phyloP scores from a whole-genome alignment of 768 basidiomycete genomes.

The Sutorius australiensis region DNA sequence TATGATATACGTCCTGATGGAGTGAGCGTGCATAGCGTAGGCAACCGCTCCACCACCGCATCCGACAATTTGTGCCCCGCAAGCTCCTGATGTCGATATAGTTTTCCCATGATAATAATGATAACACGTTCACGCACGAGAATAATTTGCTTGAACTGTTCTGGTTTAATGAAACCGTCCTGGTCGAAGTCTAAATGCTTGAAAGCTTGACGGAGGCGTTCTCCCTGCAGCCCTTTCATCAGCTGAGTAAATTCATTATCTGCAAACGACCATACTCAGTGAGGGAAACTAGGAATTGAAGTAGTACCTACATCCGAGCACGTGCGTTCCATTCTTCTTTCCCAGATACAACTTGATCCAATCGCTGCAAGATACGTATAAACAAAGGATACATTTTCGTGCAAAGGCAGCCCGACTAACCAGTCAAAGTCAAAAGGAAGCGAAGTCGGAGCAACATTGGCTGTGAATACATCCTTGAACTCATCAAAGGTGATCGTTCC shows the following conservation, averaged over 20 bases:
- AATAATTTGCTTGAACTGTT: slow-evolving; percentile 94
- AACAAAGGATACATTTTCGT: not conserved
- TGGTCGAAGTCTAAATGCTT: slow-evolving; percentile 84
- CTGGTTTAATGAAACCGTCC: slow-evolving; percentile 91
- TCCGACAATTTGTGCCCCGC: slow-evolving; percentile 97
- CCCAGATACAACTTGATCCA: slow-evolving; percentile 98
- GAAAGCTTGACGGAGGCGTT: slow-evolving; percentile 95
- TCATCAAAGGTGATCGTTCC: slow-evolving; percentile 92
- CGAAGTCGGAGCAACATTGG: slow-evolving; percentile 70
- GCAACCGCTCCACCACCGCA: slow-evolving; percentile 85
- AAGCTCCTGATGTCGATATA: slow-evolving; percentile 61
- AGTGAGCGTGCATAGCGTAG: slow-evolving; percentile 85
- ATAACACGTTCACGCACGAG: slow-evolving; percentile 50
- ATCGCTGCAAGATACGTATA: slow-evolving; percentile 47
- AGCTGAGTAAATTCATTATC: slow-evolving; percentile 97
- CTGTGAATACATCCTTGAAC: slow-evolving; percentile 88
- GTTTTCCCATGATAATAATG: not conserved
- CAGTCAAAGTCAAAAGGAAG: slow-evolving; percentile 96
- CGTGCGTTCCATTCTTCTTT: slow-evolving; percentile 85
- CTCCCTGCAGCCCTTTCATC: slow-evolving; percentile 98
- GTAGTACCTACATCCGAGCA: slow-evolving; percentile 74
- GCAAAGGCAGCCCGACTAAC: slow-evolving; percentile 35
- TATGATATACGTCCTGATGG: slow-evolving; percentile 91
- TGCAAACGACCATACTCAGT: slow-evolving; percentile 29
- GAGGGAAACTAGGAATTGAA: not conserved